phyloP scores from a whole-genome alignment of 306 rosid genomes.

The Oxytropis ochrocephala region DNA sequence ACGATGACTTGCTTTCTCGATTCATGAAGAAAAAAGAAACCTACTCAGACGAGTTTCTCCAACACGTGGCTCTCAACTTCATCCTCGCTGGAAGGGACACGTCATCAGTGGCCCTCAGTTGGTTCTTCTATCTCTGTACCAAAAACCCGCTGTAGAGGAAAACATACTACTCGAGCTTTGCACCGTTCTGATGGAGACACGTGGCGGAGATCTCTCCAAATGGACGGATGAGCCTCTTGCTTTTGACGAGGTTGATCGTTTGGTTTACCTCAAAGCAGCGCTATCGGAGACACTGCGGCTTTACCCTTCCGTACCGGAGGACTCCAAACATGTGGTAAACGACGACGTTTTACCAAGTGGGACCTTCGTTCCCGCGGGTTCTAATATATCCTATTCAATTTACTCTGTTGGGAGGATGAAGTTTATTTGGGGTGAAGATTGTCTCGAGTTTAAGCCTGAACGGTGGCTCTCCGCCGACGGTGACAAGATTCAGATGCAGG shows the following conservation, averaged over 20 bases:
- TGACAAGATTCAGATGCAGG: constrained; percentile 37
- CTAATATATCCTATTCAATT: constrained; percentile 59
- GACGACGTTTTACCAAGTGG: constrained; percentile 75
- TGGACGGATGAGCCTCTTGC: constrained; percentile 66
- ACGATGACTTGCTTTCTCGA: constrained; percentile 70
- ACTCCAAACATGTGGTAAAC: constrained; percentile 58
- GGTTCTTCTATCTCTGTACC: constrained; percentile 80
- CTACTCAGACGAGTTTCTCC: constrained; percentile 63
- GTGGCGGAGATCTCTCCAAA: constrained; percentile 38
- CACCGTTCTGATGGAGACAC: constrained; percentile 58
- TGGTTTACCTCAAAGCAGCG: constrained; percentile 69
- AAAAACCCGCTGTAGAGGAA: constrained; percentile 49
- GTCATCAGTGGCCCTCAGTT: constrained; percentile 74
- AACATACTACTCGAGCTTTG: constrained; percentile 57
- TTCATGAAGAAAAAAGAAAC: constrained; percentile 80
- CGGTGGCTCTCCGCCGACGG: constrained; percentile 65
- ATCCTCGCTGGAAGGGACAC: constrained; percentile 97
- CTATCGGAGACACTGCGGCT: constrained; percentile 74
- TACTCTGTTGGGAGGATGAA: constrained; percentile 78
- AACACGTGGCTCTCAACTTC: constrained; percentile 82
- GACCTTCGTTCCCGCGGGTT: constrained; percentile 61
- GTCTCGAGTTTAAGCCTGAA: constrained; percentile 77
- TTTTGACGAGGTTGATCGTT: constrained; percentile 74
- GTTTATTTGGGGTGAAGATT: constrained; percentile 87
- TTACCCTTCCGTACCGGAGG: constrained; percentile 88